Evolutionary conservation across 164 flowering plant species (phyloP).

Genomic region (Protea cynaroides): DNA sequence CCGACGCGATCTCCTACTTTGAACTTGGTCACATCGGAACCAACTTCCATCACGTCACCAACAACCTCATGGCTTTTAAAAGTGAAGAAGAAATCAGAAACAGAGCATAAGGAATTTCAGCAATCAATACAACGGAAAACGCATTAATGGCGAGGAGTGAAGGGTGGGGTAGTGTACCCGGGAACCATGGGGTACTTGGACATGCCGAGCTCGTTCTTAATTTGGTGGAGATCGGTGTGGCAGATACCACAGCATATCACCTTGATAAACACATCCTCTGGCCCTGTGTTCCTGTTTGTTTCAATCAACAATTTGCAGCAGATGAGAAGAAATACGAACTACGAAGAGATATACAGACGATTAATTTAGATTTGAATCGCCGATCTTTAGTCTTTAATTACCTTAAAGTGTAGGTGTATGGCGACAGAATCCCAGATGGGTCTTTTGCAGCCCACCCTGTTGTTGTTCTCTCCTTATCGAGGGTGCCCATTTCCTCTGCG

Average conservation of each 20-base stretch:
- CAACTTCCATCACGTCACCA: conserved; percentile 22
- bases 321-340: not conserved
- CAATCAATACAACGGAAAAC: not conserved
- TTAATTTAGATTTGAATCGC: not conserved
- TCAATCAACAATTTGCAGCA: conserved; percentile 30
- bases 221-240: conserved; percentile 69
- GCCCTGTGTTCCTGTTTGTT: conserved; percentile 67
- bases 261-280: conserved; percentile 71
- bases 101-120: too few relatives aligned
- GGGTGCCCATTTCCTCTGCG: conserved; percentile 40
- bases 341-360: not conserved
- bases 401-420: conserved; percentile 61
- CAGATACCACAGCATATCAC: conserved; percentile 65
- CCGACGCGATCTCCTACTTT: not conserved
- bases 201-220: conserved; percentile 26
- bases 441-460: conserved; percentile 71
- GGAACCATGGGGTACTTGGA: conserved; percentile 1
- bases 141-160: not conserved
- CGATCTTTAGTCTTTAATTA: conserved; percentile 8
- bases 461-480: conserved; percentile 35
- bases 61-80: conserved; percentile 26
- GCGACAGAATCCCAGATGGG: conserved; percentile 57
- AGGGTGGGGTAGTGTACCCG: not conserved
- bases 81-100: not conserved
- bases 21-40: not conserved